Evolutionary conservation across 192 early-diverging fungal species (phyloP), one percentile per base, ranked within the genome.

Genomic region (Podila minutissima): DNA sequence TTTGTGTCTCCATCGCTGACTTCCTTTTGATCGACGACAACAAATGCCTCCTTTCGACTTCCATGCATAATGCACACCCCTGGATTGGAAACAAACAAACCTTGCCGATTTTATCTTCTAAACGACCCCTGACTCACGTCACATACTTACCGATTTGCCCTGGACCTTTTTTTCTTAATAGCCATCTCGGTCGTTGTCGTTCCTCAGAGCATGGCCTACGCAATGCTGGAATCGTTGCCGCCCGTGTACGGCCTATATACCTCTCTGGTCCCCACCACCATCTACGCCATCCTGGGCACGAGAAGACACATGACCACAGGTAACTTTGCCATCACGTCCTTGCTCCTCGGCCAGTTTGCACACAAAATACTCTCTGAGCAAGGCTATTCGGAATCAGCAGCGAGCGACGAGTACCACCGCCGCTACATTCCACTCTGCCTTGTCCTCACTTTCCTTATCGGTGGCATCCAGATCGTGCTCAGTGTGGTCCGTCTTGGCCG

Each of bases 151-250:
- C 57, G 13, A 2, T 64, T 29, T 51, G 26, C 32, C 6, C 4
- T 59, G 51, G n/a, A 8, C 37, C 8, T 17, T 19, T 41, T n/a
- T 29, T 13, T 31, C 24, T 6, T 33, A 6, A 60, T 71, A 83
- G 82, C 82, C 64, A 75, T 83, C 59, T 75, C 82, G 12, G 71
- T 70, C 10, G 74, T 84, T 35, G 72, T 84, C 64, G 75, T 84
- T 20, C 83, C 83, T 15, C 83, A 84, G 58, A 82, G 83, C 55
- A 82, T 84, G 83, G 83, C 84, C 22, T 85, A 85, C 51, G 84
- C 84, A 8, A 83, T 72, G 75, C 50, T 85, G 17, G 84, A 82
- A 4, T 71, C 72, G 7, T 24, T 85, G 65, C 84, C 84, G 15
- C 69, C 84, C 2, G 84, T 83, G 13, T 67, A 83, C 48, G 84